Base-by-base conservation (phyloP, 495 filamentous ascomycete genomes). In the Xylaria nigripes region DNA sequence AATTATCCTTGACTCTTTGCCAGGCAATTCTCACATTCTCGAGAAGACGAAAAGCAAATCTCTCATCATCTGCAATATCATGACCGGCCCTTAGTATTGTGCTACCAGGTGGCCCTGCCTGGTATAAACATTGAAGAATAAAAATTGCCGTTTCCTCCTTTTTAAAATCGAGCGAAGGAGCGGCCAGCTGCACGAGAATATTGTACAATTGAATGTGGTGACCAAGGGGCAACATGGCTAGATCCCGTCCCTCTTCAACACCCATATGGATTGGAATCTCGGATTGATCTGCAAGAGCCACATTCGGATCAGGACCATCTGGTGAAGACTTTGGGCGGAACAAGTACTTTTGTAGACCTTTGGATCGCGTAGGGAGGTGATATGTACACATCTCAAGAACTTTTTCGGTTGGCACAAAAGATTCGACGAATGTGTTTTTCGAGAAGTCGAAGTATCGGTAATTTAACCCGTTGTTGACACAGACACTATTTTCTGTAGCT, bases 191-290 rank as follows among this genome's bases (percentile, higher is more conserved):
- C 15, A 71, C 55, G 0, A 79, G 61, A 15, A 84, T 73, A 45
- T 83, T 83, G 27, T 73, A 59, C 76, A 78, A 81, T 44, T 83
- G 79, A 22, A 83, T 63, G 0, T 64, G 57, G 23, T 71, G 54
- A 0, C 79, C 80, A 0, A 74, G 60, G 2, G 78, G 70, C 23
- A 83, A 58, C 9, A 67, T 58, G 6, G 70, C 68, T 25, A 85
- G 70, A 0, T 76, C 65, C 30, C 71, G 71, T 57, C 72, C 82
- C 41, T 83, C 80, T 6, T 72, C 72, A 0, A 82, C 54, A 0
- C 73, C 67, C 53, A 82, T 66, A 27, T 66, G 22, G 0, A 24
- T 12, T 0, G 81, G 74, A 42, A 71, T 78, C 0, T 51, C 32
- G 2, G 42, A 53, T 60, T 81, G 82, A 0, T 59, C 59, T 0